Base-by-base conservation (phyloP, 2,329 filamentous ascomycete genomes). In the Diaporthe vaccinii region DNA sequence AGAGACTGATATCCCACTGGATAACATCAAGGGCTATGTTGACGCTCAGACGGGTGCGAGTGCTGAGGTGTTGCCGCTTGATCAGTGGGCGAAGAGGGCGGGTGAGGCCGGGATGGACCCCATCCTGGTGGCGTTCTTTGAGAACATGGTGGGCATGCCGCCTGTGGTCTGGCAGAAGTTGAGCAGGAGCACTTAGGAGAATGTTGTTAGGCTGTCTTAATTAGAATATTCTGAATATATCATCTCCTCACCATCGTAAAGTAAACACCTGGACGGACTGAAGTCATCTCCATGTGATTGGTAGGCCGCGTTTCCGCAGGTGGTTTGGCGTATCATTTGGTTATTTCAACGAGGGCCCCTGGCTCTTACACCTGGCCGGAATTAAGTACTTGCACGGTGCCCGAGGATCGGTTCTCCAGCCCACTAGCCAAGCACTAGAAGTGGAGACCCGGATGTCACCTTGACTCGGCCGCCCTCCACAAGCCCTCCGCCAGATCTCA, bases 341-440 rank as follows among this genome's bases (percentile, higher is more conserved):
- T 14, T 20, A 58, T 28, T 49, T 71, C 7, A 15, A 76, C 74
- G 5, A n/a, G 71, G 31, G 7, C 12, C 2, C 22, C 28, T 39
- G n/a, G 49, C 41, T 34, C 61, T 72, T 61, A 59, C 68, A 76
- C 74, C 74, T 76, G 74, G 74, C 74, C 74, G 74, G 74, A 76
- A 76, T 74, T 51, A 62, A 61, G 73, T 74, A 76, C 20, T 76
- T 76, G 65, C 71, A 76, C 74, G 74, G 74, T 76, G 74, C 74
- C 74, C 74, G 74, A 69, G 62, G 31, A 67, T 74, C 74, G 74
- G 74, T 74, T 59, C n/a, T 44, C 39, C 62, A 25, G 49, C n/a
- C 65, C 74, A 57, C 65, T 68, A 53, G 62, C 55, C 39, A 69
- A 59, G 61, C 49, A 28, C 28, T 22, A 39, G 65, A 34, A 61